Evolutionary conservation across 768 basidiomycete genomes (phyloP).

Genomic region (Phaffia australis): DNA sequence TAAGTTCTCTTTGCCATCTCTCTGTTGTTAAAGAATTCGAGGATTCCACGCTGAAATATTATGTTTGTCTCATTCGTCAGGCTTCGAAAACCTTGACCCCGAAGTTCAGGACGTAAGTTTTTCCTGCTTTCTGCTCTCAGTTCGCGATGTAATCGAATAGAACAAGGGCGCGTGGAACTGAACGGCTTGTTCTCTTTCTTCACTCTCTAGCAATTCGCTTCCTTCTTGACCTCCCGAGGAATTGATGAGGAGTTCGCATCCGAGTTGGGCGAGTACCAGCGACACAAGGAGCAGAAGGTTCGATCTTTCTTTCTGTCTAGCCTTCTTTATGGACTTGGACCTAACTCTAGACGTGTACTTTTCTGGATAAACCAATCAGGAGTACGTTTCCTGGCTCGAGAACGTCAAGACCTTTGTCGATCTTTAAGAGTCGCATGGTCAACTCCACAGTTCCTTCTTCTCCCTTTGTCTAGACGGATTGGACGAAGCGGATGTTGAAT

Average conservation of each 20-base stretch:
- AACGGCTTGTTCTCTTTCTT: too few species aligned
- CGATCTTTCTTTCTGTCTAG: constrained; percentile 29
- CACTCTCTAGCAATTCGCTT: constrained; percentile 52
- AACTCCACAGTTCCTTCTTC: too few species aligned
- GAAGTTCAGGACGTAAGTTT: constrained; percentile 57
- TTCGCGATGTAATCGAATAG: too few species aligned
- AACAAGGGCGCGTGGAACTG: too few species aligned
- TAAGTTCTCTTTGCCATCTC: constrained; percentile 38
- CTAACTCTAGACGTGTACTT: constrained; percentile 33
- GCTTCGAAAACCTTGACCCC: constrained; percentile 85
- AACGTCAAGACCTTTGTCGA: constrained; percentile 76
- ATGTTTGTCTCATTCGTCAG: constrained; percentile 18
- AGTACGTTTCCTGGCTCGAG: constrained; percentile 81
- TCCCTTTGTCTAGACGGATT: too few species aligned
- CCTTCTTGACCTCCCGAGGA: constrained; percentile 79
- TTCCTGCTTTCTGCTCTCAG: too few species aligned
- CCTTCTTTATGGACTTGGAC: not conserved
- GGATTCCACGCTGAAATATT: not conserved
- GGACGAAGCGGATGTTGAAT: too few species aligned
- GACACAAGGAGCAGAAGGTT: constrained; percentile 88
- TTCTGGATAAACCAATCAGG: constrained; percentile 39
- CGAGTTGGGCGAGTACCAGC: constrained; percentile 80
- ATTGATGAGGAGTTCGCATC: constrained; percentile 68
- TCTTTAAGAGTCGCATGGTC: constrained; percentile 29
- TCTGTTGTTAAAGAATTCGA: not conserved